Base-by-base conservation (phyloP, 768 basidiomycete genomes). In the Goffeauzyma gilvescens region DNA sequence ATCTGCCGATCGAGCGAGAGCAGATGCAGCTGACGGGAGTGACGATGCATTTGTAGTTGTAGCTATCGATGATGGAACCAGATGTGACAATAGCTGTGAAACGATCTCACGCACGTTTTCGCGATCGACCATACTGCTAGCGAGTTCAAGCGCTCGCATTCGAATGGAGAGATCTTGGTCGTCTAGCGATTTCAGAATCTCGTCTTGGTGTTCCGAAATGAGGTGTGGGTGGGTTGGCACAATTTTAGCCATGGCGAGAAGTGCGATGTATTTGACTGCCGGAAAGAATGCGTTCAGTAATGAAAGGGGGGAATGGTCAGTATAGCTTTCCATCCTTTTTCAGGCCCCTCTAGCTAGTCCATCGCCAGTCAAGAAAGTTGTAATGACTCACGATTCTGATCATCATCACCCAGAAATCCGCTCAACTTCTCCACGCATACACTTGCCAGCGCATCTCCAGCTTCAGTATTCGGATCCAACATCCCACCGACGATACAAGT, bases 401-500 rank as follows among this genome's bases (percentile, higher is more conserved):
- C 93, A 33, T 76, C 65, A 62, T 96, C 89, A 59, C 86, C 72
- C 36, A 95, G 72, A 62, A 96, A 98, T 23, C 75, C 74, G 17
- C 86, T 82, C 27, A 98, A 70, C 63, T 98, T 98, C 22, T 85
- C 81, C 27, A 90, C 84, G 54, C 93, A 98, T 9, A 78, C 75
- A 45, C 71, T 71, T 5, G 93, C 93, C 34, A 98, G 68, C 3
- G 76, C 68, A 58, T 79, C 72, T 9, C 83, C 85, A 23, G 78
- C 74, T 17, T 74, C 60, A 6, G 64, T 49, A 26, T 68, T 64
- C 8, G 55, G 44, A 51, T 79, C 78, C 8, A 96, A 71, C 84
- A 98, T 95, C 6, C 83, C 86, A 7, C 93, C 90, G 9, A 85
- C 85, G 51, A 98, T 96, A 54, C 86, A 95, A 0, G 93, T 96